Evolutionary conservation across 768 basidiomycete genomes (phyloP), one percentile per base, ranked within the genome.

Genomic region (Rhodosporidiobolus odoratus): DNA sequence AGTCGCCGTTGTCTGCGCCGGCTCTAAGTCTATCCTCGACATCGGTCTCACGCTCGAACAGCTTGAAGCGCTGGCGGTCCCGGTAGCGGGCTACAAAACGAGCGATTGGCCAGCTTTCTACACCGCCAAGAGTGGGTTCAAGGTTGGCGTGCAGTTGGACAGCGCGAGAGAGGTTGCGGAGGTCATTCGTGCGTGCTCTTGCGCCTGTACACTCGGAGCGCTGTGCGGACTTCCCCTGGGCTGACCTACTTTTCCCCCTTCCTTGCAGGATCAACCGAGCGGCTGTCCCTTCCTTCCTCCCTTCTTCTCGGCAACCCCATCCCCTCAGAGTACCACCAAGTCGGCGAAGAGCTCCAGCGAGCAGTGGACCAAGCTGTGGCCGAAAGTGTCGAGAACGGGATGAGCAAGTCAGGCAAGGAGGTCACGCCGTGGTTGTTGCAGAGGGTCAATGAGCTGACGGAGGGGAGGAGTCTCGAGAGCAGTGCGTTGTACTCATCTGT

Each of bases 31-130:
- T 0, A 97, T 99, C 70, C 80, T 99, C 52, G 96, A 99, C 78
- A 93, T 98, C 68, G 89, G 89, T 67, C 75, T 81, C n/a, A 83
- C 82, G 15, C 76, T 83, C 27, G 83, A 83, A 75, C 81, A 81
- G 38, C 78, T 83, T 37, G 95, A 98, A 86, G 94, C 94, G 0
- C 85, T 94, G 45, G 95, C 95, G 4, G 92, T 97, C 19, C 91
- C 92, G 3, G 93, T 96, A 2, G 79, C 94, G 7, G 85, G 91
- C 0, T 94, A 90, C 75, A 86, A 84, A 54, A 86, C 87, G 0
- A 82, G 84, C 25, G 90, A 93, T 75, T 98, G 98, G 75, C 96
- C 96, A 3, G 96, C 94, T 0, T 99, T 99, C 81, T 99, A 92
- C 79, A 85, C 86, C 19, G 88, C 89, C 25, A 82, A 82, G 60